phyloP scores from a whole-genome alignment of 2,329 filamentous ascomycete species.

The Dactylonectria estremocensis region DNA sequence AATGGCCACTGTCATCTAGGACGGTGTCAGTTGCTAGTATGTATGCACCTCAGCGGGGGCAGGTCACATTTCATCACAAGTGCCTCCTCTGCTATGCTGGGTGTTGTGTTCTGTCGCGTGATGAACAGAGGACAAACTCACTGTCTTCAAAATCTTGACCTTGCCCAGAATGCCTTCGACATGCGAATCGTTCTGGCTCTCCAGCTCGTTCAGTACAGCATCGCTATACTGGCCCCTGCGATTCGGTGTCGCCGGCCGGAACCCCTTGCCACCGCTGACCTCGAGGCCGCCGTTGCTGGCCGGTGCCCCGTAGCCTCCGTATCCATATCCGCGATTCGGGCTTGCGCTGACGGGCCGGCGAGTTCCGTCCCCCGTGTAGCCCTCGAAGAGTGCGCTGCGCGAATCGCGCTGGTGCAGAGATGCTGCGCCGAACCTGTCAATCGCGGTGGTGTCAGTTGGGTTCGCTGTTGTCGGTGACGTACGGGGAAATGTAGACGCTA shows the following conservation, averaged over 20 bases:
- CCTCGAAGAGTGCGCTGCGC: conserved; percentile 81
- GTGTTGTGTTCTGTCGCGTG: not conserved
- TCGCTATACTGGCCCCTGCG: conserved; percentile 91
- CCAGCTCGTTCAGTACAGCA: conserved; percentile 91
- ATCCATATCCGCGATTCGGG: conserved; percentile 67
- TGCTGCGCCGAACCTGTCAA: conserved; percentile 74
- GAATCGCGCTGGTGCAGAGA: conserved; percentile 82
- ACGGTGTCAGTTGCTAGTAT: conserved; percentile 34
- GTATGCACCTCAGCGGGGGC: too few relatives aligned
- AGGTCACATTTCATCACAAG: not conserved
- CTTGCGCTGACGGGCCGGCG: conserved; percentile 62
- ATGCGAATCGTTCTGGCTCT: conserved; percentile 94
- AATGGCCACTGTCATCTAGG: conserved; percentile 89
- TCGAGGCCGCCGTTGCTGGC: conserved; percentile 45
- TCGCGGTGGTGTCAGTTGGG: conserved; percentile 23
- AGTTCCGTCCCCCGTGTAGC: conserved; percentile 70
- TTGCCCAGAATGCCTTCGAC: conserved; percentile 93
- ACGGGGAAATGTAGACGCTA: conserved; percentile 4
- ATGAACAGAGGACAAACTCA: conserved; percentile 63
- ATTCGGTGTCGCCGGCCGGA: conserved; percentile 80
- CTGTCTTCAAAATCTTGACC: conserved; percentile 90
- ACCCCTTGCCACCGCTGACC: conserved; percentile 59
- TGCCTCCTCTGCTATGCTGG: not conserved
- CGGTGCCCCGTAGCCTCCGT: conserved; percentile 54
- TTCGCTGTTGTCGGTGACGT: conserved; percentile 16